Evolutionary conservation across 2,329 filamentous ascomycete species (phyloP).

Genomic region (Phaeophleospora eucalypticola): DNA sequence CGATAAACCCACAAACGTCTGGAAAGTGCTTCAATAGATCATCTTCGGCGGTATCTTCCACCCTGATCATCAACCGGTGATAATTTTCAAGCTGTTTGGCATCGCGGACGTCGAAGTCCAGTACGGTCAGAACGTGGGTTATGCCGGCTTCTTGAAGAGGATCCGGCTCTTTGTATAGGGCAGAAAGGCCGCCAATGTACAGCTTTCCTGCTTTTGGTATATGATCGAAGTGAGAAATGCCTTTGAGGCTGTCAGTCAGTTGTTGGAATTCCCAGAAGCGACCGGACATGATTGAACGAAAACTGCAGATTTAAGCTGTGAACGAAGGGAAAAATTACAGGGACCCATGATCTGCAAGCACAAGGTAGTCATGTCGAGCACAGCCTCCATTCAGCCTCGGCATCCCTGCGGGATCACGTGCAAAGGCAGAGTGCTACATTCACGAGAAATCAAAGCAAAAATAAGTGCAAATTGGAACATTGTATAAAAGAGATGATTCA

Average conservation of each 20-base stretch:
- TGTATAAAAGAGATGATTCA: background rate
- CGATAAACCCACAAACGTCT: constrained; percentile 66
- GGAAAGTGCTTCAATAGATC: constrained; percentile 78
- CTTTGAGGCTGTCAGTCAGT: constrained; percentile 20
- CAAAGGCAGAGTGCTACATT: background rate
- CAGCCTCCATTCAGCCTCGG: background rate
- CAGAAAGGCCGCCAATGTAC: constrained; percentile 42
- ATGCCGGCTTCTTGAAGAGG: constrained; percentile 65
- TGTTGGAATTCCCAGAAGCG: constrained; percentile 30
- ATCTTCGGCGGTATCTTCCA: constrained; percentile 84
- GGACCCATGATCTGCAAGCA: background rate
- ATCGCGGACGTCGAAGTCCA: constrained; percentile 58
- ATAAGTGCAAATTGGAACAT: background rate
- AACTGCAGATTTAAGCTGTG: too few species aligned
- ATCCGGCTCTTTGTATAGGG: constrained; percentile 37
- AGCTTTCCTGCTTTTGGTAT: constrained; percentile 35
- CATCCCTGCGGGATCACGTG: background rate
- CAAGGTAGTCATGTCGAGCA: background rate
- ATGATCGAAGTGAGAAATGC: constrained; percentile 38
- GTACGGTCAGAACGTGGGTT: constrained; percentile 80
- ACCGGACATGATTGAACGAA: constrained; percentile 9
- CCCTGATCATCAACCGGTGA: constrained; percentile 51
- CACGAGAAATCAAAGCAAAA: background rate
- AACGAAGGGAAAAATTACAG: too few species aligned
- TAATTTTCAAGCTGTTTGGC: constrained; percentile 11